These are phyloP conservation scores for Rhazya stricta DNA, from an alignment of 257 asterid species.

Conservation along the genomic window DNA sequence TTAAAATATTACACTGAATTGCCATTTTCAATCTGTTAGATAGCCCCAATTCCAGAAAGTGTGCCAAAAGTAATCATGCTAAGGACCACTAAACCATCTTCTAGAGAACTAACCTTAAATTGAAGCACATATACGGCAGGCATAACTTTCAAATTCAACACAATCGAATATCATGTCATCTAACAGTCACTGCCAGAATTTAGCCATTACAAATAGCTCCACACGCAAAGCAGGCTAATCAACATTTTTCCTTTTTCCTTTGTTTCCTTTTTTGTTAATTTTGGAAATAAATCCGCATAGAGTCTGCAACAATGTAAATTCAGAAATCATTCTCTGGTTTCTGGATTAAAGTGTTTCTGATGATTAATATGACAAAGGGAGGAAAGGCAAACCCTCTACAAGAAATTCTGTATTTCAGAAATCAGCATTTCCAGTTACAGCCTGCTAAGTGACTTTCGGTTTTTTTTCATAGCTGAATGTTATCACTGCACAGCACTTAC, in stretches of 20 bases:
- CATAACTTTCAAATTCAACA: no score
- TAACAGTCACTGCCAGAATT: no score
- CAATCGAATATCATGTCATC: no score
- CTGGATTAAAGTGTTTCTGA: no score
- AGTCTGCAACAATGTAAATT: neutral
- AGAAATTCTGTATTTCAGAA: neutral
- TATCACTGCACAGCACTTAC: no score
- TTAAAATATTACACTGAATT: no score
- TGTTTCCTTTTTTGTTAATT: neutral
- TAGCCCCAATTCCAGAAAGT: neutral
- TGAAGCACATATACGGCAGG: no score
- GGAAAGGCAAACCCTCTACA: no score
- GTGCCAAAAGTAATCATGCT: neutral
- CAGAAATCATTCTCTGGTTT: neutral
- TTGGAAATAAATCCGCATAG: neutral
- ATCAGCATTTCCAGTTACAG: neutral
- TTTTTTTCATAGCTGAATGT: neutral
- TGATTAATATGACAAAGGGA: no score
- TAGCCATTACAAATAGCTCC: no score
- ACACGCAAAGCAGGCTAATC: neutral
- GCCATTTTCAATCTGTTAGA: no score
- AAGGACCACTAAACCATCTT: neutral
- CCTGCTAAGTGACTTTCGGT: neutral
- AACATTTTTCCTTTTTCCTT: no score
- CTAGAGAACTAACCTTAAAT: neutral